A percentile compares a stretch with the other conserved stretches of the same genome.
Conservation (phyloP, 2,329 filamentous ascomycete genomes). For the Beauveria caledonica region DNA sequence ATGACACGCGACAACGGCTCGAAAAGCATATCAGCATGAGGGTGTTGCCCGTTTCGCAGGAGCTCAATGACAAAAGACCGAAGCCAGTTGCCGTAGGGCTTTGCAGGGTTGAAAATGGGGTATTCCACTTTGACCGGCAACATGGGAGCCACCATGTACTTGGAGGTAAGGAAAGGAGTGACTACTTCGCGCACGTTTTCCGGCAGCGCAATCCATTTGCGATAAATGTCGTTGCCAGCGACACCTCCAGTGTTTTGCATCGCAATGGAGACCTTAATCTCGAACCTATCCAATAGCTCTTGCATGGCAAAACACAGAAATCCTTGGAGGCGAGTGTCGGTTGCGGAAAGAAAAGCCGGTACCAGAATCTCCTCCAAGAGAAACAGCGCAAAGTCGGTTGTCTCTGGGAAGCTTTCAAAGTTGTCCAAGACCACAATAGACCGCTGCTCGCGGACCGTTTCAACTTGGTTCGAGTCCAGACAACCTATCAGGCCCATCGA, state of each 20-base stretch:
- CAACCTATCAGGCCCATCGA: slow-evolving; percentile 87
- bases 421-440: slow-evolving; percentile 85
- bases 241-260: slow-evolving; percentile 29
- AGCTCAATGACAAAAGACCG: slow-evolving; percentile 73
- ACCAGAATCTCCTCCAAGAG: slow-evolving; percentile 82
- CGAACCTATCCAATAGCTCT: slow-evolving; percentile 71
- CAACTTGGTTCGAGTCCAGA: slow-evolving; percentile 82
- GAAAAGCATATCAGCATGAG: slow-evolving; percentile 70
- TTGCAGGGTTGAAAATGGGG: slow-evolving; percentile 64
- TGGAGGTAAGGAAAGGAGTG: slow-evolving; percentile 81
- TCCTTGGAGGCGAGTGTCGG: slow-evolving; percentile 78
- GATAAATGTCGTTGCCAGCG: slow-evolving; percentile 53
- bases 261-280: slow-evolving; percentile 53
- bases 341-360: slow-evolving; percentile 83
- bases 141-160: slow-evolving; percentile 64
- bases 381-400: slow-evolving; percentile 76
- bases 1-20: slow-evolving; percentile 75
- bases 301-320: slow-evolving; percentile 95
- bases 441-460: slow-evolving; percentile 66
- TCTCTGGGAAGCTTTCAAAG: slow-evolving; percentile 70
- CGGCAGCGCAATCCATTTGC: slow-evolving; percentile 71
- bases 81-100: slow-evolving; percentile 74
- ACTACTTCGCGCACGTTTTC: slow-evolving; percentile 71
- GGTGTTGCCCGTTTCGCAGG: slow-evolving; percentile 66
- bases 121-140: slow-evolving; percentile 53